Evolutionary conservation across 192 early-diverging fungal genomes (phyloP), one percentile per base, ranked within the genome.

Genomic region (Backusella westeae): DNA sequence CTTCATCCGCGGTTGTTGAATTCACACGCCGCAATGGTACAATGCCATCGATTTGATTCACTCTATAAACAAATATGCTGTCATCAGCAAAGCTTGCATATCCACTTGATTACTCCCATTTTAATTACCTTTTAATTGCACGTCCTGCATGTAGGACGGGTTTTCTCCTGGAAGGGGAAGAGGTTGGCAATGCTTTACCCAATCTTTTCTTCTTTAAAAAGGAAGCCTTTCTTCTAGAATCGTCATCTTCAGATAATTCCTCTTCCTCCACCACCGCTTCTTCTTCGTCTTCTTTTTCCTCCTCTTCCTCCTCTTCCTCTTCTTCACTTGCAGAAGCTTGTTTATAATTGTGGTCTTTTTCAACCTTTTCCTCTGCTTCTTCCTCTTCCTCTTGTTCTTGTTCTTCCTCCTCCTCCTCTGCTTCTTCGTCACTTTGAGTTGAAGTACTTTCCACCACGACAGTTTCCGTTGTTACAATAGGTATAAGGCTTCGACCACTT

Each of bases 11-110:
- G 36, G 41, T 19, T 4, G 8, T 12, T 15, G 39, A 39, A 34
- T 52, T 49, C 21, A 76, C 75, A 38, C 44, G 65, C 9, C 75
- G 66, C 38, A 76, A 46, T 6, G 75, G 67, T 21, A 46, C 21
- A 14, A 67, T 23, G 17, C 15, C 34, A 6, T 38, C 14, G 10
- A 34, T 49, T 34, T 49, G 42, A 39, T 76, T 76, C 15, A 76
- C 67, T 69, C 75, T 76, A 12, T 39, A 39, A 39, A 39, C 10
- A 39, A 39, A 39, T 39, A 39, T 39, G 38, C 52, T 53, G n/a
- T 53, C 19, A 21, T 21, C 17, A 44, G 15, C 15, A 17, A 17
- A 17, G 4, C 5, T 3, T 39, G 38, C 10, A 19, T 23, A 12
- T 29, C 23, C 21, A 63, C n/a, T 14, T 63, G 8, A 21, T 3